phyloP scores from a whole-genome alignment of 139 green algal species.

The Tetradesmus lagerheimii region DNA sequence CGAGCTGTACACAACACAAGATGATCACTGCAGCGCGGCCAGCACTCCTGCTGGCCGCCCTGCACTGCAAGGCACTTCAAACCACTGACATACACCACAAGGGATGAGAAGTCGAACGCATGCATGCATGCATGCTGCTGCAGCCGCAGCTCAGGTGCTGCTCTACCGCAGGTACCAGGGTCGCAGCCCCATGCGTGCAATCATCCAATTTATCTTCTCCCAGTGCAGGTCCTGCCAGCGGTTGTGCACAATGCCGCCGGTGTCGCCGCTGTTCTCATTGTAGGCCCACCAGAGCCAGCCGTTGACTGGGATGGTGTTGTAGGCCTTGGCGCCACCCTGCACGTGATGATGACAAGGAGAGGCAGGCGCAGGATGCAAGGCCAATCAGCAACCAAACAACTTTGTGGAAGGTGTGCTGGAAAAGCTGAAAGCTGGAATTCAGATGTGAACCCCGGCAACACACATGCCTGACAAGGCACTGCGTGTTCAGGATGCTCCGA shows the following conservation, averaged over 20 bases:
- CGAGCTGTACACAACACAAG: not conserved
- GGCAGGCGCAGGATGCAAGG: no score
- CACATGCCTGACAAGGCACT: no score
- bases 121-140: not conserved
- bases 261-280: slow-evolving; percentile 51
- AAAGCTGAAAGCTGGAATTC: no score
- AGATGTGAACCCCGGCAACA: no score
- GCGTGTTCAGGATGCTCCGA: no score
- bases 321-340: slow-evolving; percentile 42
- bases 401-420: no score
- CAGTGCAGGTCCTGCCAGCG: slow-evolving; percentile 49
- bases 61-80: not conserved
- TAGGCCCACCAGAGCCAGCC: slow-evolving; percentile 54
- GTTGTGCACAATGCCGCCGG: slow-evolving; percentile 49
- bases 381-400: no score
- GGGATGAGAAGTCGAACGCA: not conserved
- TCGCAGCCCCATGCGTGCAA: slow-evolving; percentile 39
- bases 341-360: no score
- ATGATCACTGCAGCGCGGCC: not conserved
- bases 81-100: not conserved
- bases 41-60: not conserved
- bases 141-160: not conserved
- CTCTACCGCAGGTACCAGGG: slow-evolving; percentile 45
- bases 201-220: slow-evolving; percentile 51
- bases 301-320: slow-evolving; percentile 42